Percentiles rank a stretch among this genome's conserved stretches.
Conservation (phyloP, 176 grass and related monocot genomes). For the Puccinellia tenuiflora region DNA sequence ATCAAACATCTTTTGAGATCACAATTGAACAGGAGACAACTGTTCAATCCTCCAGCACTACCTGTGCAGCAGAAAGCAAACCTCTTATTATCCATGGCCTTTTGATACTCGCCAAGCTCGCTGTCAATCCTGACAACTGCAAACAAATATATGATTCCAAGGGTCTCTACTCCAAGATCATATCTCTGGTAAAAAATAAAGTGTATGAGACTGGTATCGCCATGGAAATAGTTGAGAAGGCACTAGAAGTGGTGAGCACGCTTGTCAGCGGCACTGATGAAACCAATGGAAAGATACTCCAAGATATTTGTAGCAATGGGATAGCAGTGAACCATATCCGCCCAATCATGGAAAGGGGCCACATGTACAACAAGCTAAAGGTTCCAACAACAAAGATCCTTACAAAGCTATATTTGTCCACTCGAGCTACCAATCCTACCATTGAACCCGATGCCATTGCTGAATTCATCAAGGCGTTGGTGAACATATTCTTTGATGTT, state of each 20-base stretch:
- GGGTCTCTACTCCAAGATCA: not conserved
- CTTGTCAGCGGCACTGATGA: not conserved
- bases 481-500: not conserved
- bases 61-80: not conserved
- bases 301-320: not conserved
- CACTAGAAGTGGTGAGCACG: not conserved
- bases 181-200: not conserved
- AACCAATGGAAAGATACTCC: not conserved
- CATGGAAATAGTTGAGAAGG: not conserved
- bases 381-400: not conserved
- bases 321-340: not conserved
- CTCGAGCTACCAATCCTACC: not conserved
- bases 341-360: not conserved
- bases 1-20: not conserved
- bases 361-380: not conserved
- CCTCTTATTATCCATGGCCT: conserved; percentile 10
- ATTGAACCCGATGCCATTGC: not conserved
- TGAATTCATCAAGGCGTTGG: not conserved
- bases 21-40: not conserved
- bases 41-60: no score
- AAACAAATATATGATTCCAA: not conserved
- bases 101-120: not conserved
- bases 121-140: not conserved
- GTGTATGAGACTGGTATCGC: not conserved
- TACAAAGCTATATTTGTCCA: not conserved